Conservation (phyloP, 306 rosid species). For the Canavalia gladiata region DNA sequence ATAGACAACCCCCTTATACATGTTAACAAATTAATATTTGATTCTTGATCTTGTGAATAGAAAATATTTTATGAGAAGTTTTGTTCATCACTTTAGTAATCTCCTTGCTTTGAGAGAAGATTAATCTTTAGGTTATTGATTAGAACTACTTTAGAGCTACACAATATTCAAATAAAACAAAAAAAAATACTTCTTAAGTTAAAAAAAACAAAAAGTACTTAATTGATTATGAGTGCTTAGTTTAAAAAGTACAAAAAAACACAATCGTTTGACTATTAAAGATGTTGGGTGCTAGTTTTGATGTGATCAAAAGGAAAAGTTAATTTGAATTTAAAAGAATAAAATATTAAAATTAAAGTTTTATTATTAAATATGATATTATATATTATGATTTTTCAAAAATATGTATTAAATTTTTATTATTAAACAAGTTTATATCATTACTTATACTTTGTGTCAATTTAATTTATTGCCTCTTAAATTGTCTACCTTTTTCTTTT, state of each 20-base stretch:
- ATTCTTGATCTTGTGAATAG: no score
- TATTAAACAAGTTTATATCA: background rate
- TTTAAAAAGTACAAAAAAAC: background rate
- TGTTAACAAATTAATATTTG: no score
- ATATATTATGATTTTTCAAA: background rate
- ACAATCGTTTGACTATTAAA: background rate
- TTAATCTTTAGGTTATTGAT: no score
- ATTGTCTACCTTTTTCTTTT: background rate
- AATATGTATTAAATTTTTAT: background rate
- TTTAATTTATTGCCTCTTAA: background rate
- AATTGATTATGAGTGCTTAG: background rate
- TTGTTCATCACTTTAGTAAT: no score
- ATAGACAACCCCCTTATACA: no score
- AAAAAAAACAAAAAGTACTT: background rate
- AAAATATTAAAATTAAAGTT: background rate
- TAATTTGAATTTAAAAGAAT: background rate
- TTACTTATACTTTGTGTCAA: background rate
- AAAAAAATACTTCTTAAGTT: background rate
- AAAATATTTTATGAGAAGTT: no score
- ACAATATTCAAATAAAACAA: no score
- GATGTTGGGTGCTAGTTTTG: background rate
- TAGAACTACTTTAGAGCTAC: no score
- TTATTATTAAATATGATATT: background rate
- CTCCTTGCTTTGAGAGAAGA: no score
- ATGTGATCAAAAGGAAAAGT: background rate